Percentiles rank a stretch among this genome's conserved stretches.
Evolutionary conservation across 495 filamentous ascomycete species (phyloP).

Genomic region (Aspergillus wentii): DNA sequence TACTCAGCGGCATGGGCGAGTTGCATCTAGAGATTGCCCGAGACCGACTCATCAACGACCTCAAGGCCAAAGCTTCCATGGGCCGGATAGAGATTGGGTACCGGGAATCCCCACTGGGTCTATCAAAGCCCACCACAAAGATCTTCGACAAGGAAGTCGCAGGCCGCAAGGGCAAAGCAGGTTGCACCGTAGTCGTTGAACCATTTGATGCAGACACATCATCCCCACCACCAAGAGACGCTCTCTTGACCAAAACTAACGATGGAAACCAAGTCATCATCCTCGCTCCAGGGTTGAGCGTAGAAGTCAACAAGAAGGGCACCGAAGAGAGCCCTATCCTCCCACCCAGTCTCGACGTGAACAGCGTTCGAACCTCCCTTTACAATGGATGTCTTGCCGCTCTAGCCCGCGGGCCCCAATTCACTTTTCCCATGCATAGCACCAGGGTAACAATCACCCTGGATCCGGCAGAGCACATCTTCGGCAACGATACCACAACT

Average conservation of each 20-base stretch:
- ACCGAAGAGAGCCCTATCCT: conserved; percentile 41
- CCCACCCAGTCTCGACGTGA: conserved; percentile 52
- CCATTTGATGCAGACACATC: conserved; percentile 43
- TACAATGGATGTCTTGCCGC: conserved; percentile 78
- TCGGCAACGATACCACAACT: conserved; percentile 58
- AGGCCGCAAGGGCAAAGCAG: conserved; percentile 72
- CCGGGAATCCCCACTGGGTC: conserved; percentile 64
- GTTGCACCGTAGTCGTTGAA: conserved; percentile 62
- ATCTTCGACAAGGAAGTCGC: conserved; percentile 75
- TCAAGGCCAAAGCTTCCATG: conserved; percentile 85
- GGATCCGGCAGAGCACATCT: conserved; percentile 60
- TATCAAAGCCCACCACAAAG: conserved; percentile 48
- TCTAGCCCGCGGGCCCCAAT: conserved; percentile 76
- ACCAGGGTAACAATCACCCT: conserved; percentile 65
- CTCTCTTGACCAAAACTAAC: conserved; percentile 22
- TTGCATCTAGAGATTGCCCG: conserved; percentile 95
- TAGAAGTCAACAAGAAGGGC: conserved; percentile 29
- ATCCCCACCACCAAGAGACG: conserved; percentile 15
- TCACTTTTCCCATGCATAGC: conserved; percentile 68
- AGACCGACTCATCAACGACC: conserved; percentile 80
- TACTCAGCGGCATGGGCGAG: conserved; percentile 94
- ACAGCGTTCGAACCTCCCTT: conserved; percentile 58
- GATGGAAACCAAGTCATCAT: conserved; percentile 61
- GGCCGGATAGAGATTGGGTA: conserved; percentile 96
- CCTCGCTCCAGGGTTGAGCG: conserved; percentile 36